Conservation (phyloP, 108 stramenopile species). For the Schizochytrium sp. region DNA sequence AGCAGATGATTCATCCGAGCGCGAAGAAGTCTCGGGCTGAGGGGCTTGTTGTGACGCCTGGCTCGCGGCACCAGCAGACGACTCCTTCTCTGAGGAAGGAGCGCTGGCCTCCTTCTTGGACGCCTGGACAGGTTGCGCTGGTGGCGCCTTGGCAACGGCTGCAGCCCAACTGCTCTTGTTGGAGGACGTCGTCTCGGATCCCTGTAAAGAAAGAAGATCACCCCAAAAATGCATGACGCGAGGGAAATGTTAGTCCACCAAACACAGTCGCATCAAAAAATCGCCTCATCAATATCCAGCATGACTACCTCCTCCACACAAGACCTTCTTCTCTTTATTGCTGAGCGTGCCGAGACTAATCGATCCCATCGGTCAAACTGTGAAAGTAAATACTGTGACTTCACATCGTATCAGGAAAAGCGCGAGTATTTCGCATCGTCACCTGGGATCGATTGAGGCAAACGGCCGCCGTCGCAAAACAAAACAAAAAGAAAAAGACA, state of each 20-base stretch:
- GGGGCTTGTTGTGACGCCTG: too few relatives aligned
- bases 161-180: constrained; percentile 1
- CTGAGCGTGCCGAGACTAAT: background rate
- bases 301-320: too few relatives aligned
- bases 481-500: too few relatives aligned
- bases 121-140: background rate
- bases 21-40: too few relatives aligned
- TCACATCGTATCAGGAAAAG: background rate
- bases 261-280: too few relatives aligned
- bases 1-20: too few relatives aligned
- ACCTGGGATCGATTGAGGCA: background rate
- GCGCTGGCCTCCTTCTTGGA: background rate
- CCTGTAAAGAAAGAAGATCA: background rate
- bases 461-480: background rate
- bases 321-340: too few relatives aligned
- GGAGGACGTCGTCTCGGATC: background rate
- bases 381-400: background rate
- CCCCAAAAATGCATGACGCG: too few relatives aligned
- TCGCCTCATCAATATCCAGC: too few relatives aligned
- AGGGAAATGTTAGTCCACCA: too few relatives aligned
- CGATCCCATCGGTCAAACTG: background rate
- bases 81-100: background rate
- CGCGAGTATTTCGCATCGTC: background rate
- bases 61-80: too few relatives aligned
- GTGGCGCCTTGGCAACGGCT: background rate